A percentile compares a stretch with the other conserved stretches of the same genome.
phyloP scores from a whole-genome alignment of 805 yeast genomes.

The Grigorovia transvaalensis region DNA sequence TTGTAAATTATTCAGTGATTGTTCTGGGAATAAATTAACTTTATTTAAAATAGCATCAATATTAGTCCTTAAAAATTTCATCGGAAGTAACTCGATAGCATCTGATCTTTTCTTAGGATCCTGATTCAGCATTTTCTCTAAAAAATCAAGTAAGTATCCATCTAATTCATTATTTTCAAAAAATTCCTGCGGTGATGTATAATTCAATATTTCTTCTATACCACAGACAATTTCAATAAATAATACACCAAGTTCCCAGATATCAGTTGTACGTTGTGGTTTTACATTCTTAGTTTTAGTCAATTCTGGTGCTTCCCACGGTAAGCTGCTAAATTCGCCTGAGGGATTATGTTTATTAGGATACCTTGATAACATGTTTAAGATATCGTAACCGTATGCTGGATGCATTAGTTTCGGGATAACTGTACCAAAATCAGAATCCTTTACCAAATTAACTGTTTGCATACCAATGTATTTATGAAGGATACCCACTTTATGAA shows the following conservation, averaged over 20 bases:
- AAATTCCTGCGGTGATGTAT: conserved; percentile 54
- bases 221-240: conserved; percentile 62
- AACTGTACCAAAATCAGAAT: conserved; percentile 43
- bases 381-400: conserved; percentile 43
- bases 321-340: conserved; percentile 13
- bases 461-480: conserved; percentile 61
- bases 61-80: conserved; percentile 69
- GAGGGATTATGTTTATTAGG: conserved; percentile 27
- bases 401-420: conserved; percentile 51
- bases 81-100: conserved; percentile 76
- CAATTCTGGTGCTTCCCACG: conserved; percentile 80
- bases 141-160: conserved; percentile 53
- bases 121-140: conserved; percentile 52
- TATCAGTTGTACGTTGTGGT: conserved; percentile 74
- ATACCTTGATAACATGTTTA: conserved; percentile 31
- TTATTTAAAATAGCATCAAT: conserved; percentile 32
- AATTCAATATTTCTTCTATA: conserved; percentile 41
- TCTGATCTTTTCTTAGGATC: conserved; percentile 66
- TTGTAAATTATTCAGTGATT: conserved; percentile 1
- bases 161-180: conserved; percentile 39
- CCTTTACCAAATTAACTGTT: conserved; percentile 44
- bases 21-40: conserved; percentile 16
- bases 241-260: conserved; percentile 84
- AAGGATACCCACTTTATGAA: conserved; percentile 76
- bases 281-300: conserved; percentile 28